Base-by-base conservation (phyloP, 1,284 basidiomycete genomes). In the Microbotryum silenes-acaulis region DNA sequence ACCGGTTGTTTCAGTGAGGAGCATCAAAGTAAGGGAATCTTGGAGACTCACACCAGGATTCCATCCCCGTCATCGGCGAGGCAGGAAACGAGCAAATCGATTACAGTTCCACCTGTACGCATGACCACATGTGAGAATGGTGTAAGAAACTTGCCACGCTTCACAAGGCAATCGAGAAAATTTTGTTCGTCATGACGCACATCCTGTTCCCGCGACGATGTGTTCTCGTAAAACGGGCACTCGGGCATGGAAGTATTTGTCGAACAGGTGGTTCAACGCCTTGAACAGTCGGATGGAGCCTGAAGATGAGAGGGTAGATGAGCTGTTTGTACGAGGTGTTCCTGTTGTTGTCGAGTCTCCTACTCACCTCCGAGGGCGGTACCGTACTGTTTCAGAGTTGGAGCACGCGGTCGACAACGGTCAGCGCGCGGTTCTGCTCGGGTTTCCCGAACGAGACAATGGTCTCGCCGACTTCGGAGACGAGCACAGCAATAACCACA, bases 21-120 rank as follows among this genome's bases (percentile, higher is more conserved):
- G 56, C 67, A 62, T 72, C 71, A 62, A 71, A 71, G 69, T 68
- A 29, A 10, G 37, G 23, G 23, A 23, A 23, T 42, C 14, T 42
- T 18, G 37, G 16, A 42, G 37, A 42, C 37, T 42, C 12, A 42
- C 37, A 42, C 69, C 25, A 78, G 72, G 21, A 77, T 71, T 1
- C 73, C 75, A 59, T 78, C 77, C 23, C 74, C 74, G 31, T 73
- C 73, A 62, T 78, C 77, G 68, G 76, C 72, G 33, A 78, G 61
- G 42, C 73, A 74, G 56, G 75, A 74, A 62, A 75, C 74, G 4
- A 78, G 72, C 68, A 76, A 75, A 63, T 77, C 77, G 21, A 77
- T 71, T 0, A 77, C 67, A 27, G 71, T 60, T 2, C 65, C 64
- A 48, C 70, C 37, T 42, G 16, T 42, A 16, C 14, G 37, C 37